These are phyloP conservation scores for Linderniella brevidens DNA, from an alignment of 257 asterid genomes.

Conservation along the genomic window DNA sequence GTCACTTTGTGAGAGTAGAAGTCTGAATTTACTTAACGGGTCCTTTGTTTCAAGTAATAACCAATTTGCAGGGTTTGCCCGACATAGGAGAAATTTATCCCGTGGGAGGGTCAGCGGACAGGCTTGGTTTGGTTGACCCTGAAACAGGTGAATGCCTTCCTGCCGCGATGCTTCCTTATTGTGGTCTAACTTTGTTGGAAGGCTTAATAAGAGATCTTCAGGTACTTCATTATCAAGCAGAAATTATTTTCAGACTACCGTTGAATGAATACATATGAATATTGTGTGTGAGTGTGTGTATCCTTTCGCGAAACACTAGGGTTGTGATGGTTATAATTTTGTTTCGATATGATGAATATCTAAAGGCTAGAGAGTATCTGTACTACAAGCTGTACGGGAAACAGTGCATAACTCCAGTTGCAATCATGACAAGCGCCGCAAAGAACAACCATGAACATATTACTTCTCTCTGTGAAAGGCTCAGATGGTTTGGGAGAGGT, in stretches of 20 bases:
- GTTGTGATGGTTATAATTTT: conserved; percentile 7
- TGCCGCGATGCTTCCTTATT: conserved; percentile 98
- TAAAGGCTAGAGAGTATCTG: conserved; percentile 89
- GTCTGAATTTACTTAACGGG: not conserved
- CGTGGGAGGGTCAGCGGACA: conserved; percentile 93
- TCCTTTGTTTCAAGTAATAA: conserved; percentile 20
- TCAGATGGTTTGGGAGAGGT: conserved; percentile 94
- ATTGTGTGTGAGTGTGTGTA: too few relatives aligned
- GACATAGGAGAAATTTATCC: conserved; percentile 97
- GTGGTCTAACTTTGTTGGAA: conserved; percentile 90
- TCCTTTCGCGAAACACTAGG: conserved; percentile 6
- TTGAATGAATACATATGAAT: conserved; percentile 1
- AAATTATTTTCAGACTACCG: conserved; percentile 5
- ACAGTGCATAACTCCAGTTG: conserved; percentile 94
- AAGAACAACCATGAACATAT: conserved; percentile 69
- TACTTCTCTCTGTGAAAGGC: conserved; percentile 53
- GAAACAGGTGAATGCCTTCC: conserved; percentile 91
- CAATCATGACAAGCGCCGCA: conserved; percentile 97
- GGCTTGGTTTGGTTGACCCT: conserved; percentile 89
- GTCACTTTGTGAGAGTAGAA: not conserved
- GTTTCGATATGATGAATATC: conserved; percentile 13
- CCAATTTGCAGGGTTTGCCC: conserved; percentile 85
- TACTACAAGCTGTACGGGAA: conserved; percentile 81
- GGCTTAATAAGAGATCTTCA: conserved; percentile 98
- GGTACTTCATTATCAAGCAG: conserved; percentile 21